Percentiles rank a stretch among this genome's conserved stretches.
These are phyloP conservation scores for Spathaspora passalidarum DNA, from an alignment of 805 yeast species.

Conservation along the genomic window DNA sequence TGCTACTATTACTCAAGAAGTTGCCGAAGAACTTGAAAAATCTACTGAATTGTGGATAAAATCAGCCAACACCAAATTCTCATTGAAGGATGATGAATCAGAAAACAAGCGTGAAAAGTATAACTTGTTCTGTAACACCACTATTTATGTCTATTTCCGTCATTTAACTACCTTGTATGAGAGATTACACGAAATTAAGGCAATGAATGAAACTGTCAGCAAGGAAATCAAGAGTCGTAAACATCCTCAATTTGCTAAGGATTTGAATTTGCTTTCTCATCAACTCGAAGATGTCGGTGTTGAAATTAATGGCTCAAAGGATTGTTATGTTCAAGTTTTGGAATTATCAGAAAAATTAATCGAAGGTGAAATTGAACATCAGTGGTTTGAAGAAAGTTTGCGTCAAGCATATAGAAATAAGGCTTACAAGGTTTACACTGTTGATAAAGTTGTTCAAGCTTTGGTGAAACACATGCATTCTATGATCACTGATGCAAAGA, in stretches of 20 bases:
- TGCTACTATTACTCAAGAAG: slow-evolving; percentile 31
- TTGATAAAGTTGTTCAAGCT: slow-evolving; percentile 84
- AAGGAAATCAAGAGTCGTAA: slow-evolving; percentile 64
- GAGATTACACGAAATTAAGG: slow-evolving; percentile 75
- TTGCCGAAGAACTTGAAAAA: slow-evolving; percentile 28
- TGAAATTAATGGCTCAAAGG: slow-evolving; percentile 56
- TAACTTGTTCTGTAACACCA: slow-evolving; percentile 85
- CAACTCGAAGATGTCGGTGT: slow-evolving; percentile 81
- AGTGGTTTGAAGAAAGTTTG: slow-evolving; percentile 90
- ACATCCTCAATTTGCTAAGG: slow-evolving; percentile 77
- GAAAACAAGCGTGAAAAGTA: slow-evolving; percentile 49
- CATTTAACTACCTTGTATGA: slow-evolving; percentile 77
- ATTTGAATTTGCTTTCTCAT: slow-evolving; percentile 74
- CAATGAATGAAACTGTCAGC: slow-evolving; percentile 65
- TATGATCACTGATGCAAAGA: slow-evolving; percentile 72
- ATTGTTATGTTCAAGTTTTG: slow-evolving; percentile 78
- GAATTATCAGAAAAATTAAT: slow-evolving; percentile 70
- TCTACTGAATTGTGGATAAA: slow-evolving; percentile 44
- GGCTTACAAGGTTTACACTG: slow-evolving; percentile 88
- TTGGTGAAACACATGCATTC: slow-evolving; percentile 79
- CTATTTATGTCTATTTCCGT: slow-evolving; percentile 86
- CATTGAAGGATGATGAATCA: slow-evolving; percentile 22
- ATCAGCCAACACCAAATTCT: slow-evolving; percentile 30
- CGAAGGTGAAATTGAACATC: slow-evolving; percentile 89
- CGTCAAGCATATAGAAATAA: slow-evolving; percentile 93